A percentile compares a stretch with the other conserved stretches of the same genome.
Conservation (phyloP, 2,329 filamentous ascomycete species). For the Paraconiothyrium brasiliense region DNA sequence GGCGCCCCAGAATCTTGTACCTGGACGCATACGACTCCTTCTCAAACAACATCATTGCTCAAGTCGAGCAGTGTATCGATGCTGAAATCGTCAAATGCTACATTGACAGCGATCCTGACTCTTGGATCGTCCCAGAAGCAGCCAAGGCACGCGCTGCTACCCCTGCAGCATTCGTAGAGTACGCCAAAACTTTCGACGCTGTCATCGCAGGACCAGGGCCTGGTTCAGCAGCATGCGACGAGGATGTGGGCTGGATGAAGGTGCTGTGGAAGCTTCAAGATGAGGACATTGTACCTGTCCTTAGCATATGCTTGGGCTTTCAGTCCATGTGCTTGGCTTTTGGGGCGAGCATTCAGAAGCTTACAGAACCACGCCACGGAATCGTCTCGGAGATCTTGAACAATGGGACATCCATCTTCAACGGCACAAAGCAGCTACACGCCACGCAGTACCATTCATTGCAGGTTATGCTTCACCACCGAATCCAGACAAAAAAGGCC, state of each 20-base stretch:
- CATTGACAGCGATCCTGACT: conserved; percentile 65
- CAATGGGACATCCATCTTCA: conserved; percentile 70
- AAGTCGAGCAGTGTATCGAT: conserved; percentile 75
- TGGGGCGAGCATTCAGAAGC: conserved; percentile 71
- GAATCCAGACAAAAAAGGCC: conserved; percentile 35
- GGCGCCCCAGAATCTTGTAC: conserved; percentile 73
- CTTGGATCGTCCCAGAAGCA: conserved; percentile 35
- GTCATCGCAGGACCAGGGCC: conserved; percentile 92
- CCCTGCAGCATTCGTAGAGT: conserved; percentile 51
- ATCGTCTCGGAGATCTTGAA: conserved; percentile 77
- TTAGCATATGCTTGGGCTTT: conserved; percentile 91
- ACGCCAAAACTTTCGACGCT: conserved; percentile 74
- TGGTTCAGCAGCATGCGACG: conserved; percentile 74
- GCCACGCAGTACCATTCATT: conserved; percentile 82
- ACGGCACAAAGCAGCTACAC: conserved; percentile 65
- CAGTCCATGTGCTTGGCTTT: conserved; percentile 79
- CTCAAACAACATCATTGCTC: conserved; percentile 89
- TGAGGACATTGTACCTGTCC: conserved; percentile 72
- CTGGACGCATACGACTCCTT: conserved; percentile 98
- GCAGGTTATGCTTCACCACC: conserved; percentile 56
- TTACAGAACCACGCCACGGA: conserved; percentile 81
- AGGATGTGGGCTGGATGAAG: conserved; percentile 85
- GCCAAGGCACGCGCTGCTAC: conserved; percentile 13
- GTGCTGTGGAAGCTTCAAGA: conserved; percentile 75
- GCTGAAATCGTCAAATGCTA: conserved; percentile 75